phyloP scores from a whole-genome alignment of 208 protist species.

The Trypanosomatidae sp. region DNA sequence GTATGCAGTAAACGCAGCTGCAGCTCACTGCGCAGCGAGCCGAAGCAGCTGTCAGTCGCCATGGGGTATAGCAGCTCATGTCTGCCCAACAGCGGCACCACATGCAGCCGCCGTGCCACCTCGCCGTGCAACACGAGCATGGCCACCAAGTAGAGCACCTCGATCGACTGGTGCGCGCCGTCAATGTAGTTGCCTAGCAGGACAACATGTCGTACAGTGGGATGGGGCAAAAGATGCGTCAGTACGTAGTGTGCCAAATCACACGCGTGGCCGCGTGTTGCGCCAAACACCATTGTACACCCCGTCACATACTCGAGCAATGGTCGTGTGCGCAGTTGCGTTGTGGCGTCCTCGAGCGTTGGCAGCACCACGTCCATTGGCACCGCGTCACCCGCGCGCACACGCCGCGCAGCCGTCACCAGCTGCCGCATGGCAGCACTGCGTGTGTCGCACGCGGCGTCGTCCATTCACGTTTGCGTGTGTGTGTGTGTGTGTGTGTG shows the following conservation, averaged over 20 bases:
- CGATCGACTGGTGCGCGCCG: conserved; percentile 55
- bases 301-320: conserved; percentile 23
- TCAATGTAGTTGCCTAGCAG: conserved; percentile 83
- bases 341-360: conserved; percentile 6
- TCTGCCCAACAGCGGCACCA: conserved; percentile 48
- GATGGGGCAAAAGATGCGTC: conserved; percentile 18
- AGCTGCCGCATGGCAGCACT: conserved; percentile 10
- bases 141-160: conserved; percentile 53
- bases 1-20: conserved; percentile 18
- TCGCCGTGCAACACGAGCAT: conserved; percentile 42
- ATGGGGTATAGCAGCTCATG: conserved; percentile 75
- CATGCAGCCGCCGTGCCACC: conserved; percentile 10
- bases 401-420: conserved; percentile 8
- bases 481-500: too few species aligned
- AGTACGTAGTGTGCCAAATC: conserved; percentile 62
- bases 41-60: conserved; percentile 46
- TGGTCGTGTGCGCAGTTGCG: neutral
- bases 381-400: conserved; percentile 16
- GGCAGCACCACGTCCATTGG: conserved; percentile 12
- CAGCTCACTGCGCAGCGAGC: conserved; percentile 55
- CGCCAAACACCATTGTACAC: conserved; percentile 44
- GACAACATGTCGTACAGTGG: conserved; percentile 21
- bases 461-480: too few species aligned
- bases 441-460: conserved; percentile 1
- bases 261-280: conserved; percentile 45